These are phyloP conservation scores for Penicillium olsonii DNA, from an alignment of 2,329 filamentous ascomycete species.

Conservation along the genomic window DNA sequence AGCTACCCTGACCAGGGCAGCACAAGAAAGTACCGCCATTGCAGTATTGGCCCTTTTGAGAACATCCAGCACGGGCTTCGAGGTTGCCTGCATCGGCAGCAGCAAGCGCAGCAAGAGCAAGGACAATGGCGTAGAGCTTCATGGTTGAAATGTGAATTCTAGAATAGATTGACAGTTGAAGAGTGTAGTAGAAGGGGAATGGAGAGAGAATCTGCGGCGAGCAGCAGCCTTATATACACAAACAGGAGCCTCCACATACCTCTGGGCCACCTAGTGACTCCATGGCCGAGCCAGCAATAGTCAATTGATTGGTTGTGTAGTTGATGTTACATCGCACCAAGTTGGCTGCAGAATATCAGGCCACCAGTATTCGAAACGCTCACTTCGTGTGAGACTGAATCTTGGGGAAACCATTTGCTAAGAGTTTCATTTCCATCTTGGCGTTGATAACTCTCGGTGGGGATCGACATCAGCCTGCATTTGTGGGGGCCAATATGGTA, in stretches of 20 bases:
- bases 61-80: constrained; percentile 4
- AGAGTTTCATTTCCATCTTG: not conserved
- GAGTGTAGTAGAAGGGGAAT: not conserved
- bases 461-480: not conserved
- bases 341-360: constrained; percentile 2
- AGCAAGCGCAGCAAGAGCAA: not conserved
- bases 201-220: not conserved
- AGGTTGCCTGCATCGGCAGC: constrained; percentile 41
- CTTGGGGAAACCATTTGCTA: not conserved
- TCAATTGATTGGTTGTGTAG: not conserved
- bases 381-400: not conserved
- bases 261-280: not conserved
- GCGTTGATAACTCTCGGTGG: not conserved
- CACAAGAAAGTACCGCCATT: constrained; percentile 12
- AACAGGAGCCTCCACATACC: not conserved
- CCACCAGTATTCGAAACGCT: not conserved
- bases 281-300: not conserved
- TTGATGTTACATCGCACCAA: constrained; percentile 5
- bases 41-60: constrained; percentile 10
- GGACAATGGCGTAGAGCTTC: constrained; percentile 1
- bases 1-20: not conserved
- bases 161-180: not conserved
- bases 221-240: not conserved
- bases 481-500: not conserved
- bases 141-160: not conserved